These are phyloP conservation scores for Avena atlantica DNA, from an alignment of 176 grass and related monocot species.

Conservation along the genomic window DNA sequence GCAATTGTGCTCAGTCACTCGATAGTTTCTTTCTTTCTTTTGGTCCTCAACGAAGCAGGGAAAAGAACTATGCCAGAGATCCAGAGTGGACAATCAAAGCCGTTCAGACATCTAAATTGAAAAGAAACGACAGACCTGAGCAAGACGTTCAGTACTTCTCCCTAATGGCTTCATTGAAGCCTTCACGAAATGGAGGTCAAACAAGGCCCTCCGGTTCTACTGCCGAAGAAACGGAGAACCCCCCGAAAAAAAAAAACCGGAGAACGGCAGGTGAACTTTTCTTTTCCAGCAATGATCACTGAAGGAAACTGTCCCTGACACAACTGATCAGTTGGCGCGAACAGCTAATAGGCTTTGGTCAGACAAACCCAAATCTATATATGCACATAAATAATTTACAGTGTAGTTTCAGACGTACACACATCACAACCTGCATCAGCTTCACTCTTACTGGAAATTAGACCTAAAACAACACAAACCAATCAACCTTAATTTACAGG, in stretches of 20 bases:
- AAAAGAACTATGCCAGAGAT: not conserved
- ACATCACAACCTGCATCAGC: constrained; percentile 13
- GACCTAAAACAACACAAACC: constrained; percentile 9
- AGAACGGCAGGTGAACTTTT: not conserved
- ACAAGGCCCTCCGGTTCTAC: not conserved
- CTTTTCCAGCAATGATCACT: not conserved
- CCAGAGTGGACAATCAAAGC: not conserved
- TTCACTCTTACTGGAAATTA: not conserved
- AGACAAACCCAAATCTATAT: constrained; percentile 28
- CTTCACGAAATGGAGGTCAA: not conserved
- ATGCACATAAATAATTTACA: constrained; percentile 35
- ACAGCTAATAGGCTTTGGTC: not conserved
- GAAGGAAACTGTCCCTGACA: not conserved
- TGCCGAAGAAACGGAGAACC: not conserved
- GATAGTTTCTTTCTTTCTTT: not conserved
- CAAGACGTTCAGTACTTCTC: not conserved
- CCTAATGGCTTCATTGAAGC: not conserved
- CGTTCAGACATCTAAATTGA: not conserved
- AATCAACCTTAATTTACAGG: constrained; percentile 9
- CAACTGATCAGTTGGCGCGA: not conserved
- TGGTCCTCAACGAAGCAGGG: not conserved
- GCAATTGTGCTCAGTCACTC: not conserved
- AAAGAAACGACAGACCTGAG: not conserved
- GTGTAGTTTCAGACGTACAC: constrained; percentile 1
- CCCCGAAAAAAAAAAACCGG: too few relatives aligned